Base-by-base conservation (phyloP, 2,329 filamentous ascomycete species). In the Pochonia chlamydosporia region DNA sequence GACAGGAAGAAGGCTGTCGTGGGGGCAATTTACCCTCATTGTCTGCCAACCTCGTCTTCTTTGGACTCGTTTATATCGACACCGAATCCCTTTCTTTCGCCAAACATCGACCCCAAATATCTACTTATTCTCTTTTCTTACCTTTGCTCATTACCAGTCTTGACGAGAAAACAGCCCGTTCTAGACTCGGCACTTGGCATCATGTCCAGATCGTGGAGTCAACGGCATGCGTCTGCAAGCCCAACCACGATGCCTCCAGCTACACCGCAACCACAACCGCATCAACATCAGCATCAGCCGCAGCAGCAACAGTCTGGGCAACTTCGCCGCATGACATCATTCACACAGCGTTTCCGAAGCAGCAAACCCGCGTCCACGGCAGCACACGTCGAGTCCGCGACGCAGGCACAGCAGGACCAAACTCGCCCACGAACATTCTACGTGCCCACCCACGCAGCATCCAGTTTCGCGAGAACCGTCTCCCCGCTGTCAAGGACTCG, bases 381-480 rank as follows among this genome's bases (percentile, higher is more conserved):
- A 14, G n/a, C n/a, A n/a, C n/a, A n/a, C n/a, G n/a, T n/a, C 31
- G n/a, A 18, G 9, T 6, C 31, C 9, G 31, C 31, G 5, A 14
- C n/a, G 14, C 14, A 9, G 5, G 9, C 30, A 14, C 9, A 14
- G 23, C 25, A 23, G 3, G 41, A 28, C 10, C 18, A 39, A 6
- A 30, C 28, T 3, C 24, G 40, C 3, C 42, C 49, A 14, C 35
- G 39, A 5, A 26, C 48, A 7, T 21, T 44, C 36, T 63, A 63
- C 51, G 54, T 61, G 20, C 61, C 61, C 2, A 59, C 55, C 20
- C 61, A 63, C 44, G 61, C 61, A 3, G 61, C 61, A 5, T 48
- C 56, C 24, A 60, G 60, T 53, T 63, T 63, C 40, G 52, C 53
- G 46, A 30, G 41, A 42, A 52, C 49, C 49, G 52, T 24, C 44